Evolutionary conservation across 768 basidiomycete species (phyloP).

Genomic region (Naganishia vishniacii): DNA sequence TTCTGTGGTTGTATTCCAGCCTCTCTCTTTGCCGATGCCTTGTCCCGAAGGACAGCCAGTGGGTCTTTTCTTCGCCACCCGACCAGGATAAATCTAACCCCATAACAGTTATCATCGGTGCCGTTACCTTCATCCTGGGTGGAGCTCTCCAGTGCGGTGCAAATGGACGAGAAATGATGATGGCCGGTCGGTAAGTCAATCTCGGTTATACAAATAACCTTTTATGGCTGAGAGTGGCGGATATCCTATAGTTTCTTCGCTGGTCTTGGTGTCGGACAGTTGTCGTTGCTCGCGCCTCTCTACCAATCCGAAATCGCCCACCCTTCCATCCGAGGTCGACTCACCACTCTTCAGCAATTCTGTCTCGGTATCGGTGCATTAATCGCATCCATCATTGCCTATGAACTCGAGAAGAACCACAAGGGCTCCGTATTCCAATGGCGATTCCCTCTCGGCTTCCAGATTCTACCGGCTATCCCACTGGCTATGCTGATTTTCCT

Average conservation of each 20-base stretch:
- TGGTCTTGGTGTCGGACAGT: conserved; percentile 72
- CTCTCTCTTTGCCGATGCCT: conserved; percentile 24
- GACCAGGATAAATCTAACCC: background rate
- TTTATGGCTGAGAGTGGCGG: background rate
- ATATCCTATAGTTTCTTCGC: conserved; percentile 60
- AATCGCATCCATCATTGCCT: conserved; percentile 54
- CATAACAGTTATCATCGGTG: conserved; percentile 24
- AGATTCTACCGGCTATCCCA: conserved; percentile 53
- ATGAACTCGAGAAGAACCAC: conserved; percentile 36
- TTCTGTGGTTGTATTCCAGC: conserved; percentile 30
- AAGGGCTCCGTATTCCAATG: conserved; percentile 47
- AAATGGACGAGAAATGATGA: conserved; percentile 27
- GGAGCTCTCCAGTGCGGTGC: conserved; percentile 31
- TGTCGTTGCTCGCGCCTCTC: conserved; percentile 73
- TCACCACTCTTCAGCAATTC: conserved; percentile 56
- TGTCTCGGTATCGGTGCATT: conserved; percentile 49
- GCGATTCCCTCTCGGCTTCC: conserved; percentile 54
- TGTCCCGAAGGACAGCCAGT: conserved; percentile 28
- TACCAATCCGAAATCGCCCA: conserved; percentile 61
- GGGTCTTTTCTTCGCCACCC: background rate
- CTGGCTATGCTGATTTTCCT: conserved; percentile 55
- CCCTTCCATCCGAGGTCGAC: conserved; percentile 57
- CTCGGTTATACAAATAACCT: background rate
- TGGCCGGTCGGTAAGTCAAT: conserved; percentile 23
- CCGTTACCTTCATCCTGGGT: conserved; percentile 29